Conservation (phyloP, 139 green algal species). For the Micromonas pusilla region DNA sequence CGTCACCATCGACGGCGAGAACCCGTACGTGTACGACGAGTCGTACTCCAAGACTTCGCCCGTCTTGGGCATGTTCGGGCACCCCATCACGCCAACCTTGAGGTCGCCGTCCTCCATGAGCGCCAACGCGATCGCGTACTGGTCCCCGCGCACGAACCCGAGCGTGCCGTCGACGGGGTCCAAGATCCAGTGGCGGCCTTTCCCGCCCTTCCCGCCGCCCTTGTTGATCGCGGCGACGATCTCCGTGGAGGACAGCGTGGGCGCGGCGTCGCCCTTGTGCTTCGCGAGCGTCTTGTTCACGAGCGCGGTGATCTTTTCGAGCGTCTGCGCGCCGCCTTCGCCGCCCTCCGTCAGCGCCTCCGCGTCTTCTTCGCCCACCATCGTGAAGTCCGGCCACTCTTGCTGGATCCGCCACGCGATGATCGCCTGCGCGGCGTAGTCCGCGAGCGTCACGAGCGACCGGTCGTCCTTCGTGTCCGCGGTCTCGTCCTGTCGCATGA, state of each 20-base stretch:
- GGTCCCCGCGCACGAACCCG: slow-evolving; percentile 42
- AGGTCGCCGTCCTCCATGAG: slow-evolving; percentile 42
- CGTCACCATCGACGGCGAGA: slow-evolving; percentile 23
- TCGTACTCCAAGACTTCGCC: slow-evolving; percentile 28
- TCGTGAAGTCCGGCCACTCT: slow-evolving; percentile 26
- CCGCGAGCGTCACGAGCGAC: slow-evolving; percentile 31
- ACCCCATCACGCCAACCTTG: slow-evolving; percentile 43
- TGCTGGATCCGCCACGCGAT: slow-evolving; percentile 34
- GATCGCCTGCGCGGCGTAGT: slow-evolving; percentile 48
- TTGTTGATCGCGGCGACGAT: slow-evolving; percentile 32
- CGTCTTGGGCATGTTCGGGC: slow-evolving; percentile 44
- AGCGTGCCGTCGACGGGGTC: slow-evolving; percentile 49
- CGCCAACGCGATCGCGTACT: slow-evolving; percentile 47
- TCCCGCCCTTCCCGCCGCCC: slow-evolving; percentile 34
- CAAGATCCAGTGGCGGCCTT: slow-evolving; percentile 41
- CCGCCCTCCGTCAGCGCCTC: slow-evolving; percentile 31
- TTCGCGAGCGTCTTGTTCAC: slow-evolving; percentile 29
- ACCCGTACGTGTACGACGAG: slow-evolving; percentile 26
- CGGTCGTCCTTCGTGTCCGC: slow-evolving; percentile 22
- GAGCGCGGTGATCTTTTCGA: slow-evolving; percentile 8
- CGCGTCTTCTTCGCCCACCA: slow-evolving; percentile 45
- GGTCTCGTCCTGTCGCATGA: slow-evolving; percentile 17
- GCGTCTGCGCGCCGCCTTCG: slow-evolving; percentile 1
- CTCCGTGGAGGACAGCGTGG: not conserved
- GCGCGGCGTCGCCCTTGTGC: not conserved